Percentiles rank a stretch among this genome's conserved stretches.
Evolutionary conservation across 306 rosid genomes (phyloP).

Genomic region (Bauhinia variegata): DNA sequence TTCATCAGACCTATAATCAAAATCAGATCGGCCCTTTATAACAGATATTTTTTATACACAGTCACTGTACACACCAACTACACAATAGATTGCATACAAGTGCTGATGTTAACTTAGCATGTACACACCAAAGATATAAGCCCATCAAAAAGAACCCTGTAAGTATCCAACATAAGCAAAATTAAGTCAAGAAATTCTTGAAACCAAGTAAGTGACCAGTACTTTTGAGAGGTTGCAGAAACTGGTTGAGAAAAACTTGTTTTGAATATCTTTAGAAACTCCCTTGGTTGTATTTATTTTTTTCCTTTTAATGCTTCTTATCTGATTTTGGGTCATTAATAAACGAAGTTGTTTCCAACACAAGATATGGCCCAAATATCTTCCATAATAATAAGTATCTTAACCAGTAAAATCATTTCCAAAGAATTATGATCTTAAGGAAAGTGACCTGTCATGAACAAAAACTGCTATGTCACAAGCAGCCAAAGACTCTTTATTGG

Average conservation of each 20-base stretch:
- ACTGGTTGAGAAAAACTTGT: neutral
- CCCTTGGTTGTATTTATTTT: neutral
- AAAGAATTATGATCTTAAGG: slow-evolving; percentile 7
- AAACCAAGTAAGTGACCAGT: slow-evolving; percentile 1
- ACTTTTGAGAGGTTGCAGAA: neutral
- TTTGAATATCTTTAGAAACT: too few relatives aligned
- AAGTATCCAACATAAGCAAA: neutral
- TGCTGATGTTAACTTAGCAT: too few relatives aligned
- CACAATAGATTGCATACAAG: too few relatives aligned
- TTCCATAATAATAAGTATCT: neutral
- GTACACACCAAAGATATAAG: neutral
- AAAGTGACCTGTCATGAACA: slow-evolving; percentile 81
- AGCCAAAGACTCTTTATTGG: slow-evolving; percentile 88
- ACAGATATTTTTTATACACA: neutral
- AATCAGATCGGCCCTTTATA: slow-evolving; percentile 20
- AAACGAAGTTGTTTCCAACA: slow-evolving; percentile 17
- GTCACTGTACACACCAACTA: neutral
- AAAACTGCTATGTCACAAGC: slow-evolving; percentile 89
- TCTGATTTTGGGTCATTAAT: slow-evolving; percentile 1
- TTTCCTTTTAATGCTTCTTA: neutral
- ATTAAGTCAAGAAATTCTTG: neutral
- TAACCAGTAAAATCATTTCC: slow-evolving; percentile 6
- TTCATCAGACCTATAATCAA: slow-evolving; percentile 75
- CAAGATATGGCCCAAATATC: neutral
- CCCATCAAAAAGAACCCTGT: too few relatives aligned